Conservation (phyloP, 805 yeast genomes). For the Pichia heedii region DNA sequence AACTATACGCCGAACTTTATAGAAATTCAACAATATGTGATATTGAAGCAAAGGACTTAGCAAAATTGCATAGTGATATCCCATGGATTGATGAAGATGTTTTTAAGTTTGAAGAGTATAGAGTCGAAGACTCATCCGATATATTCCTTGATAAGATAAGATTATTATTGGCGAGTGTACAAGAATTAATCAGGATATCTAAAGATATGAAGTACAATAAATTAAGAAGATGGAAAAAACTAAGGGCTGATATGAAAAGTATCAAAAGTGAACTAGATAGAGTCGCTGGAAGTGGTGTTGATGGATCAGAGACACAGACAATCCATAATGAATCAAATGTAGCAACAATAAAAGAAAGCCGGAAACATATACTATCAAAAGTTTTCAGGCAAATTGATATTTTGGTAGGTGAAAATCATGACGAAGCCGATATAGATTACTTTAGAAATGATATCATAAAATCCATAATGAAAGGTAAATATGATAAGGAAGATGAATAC, state of each 20-base stretch:
- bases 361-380: background rate
- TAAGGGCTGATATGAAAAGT: constrained; percentile 33
- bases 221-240: constrained; percentile 37
- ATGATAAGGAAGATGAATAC: too few species aligned
- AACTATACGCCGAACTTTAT: constrained; percentile 27
- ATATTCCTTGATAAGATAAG: constrained; percentile 7
- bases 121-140: constrained; percentile 6
- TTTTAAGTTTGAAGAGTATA: constrained; percentile 1
- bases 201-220: constrained; percentile 26
- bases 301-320: constrained; percentile 3
- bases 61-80: constrained; percentile 10
- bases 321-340: background rate
- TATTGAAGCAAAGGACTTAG: constrained; percentile 2
- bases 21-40: constrained; percentile 12
- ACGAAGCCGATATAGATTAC: background rate
- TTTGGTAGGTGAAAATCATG: background rate
- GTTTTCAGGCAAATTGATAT: constrained; percentile 8
- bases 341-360: background rate
- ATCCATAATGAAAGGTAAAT: background rate
- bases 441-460: constrained; percentile 3
- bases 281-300: constrained; percentile 7
- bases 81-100: constrained; percentile 1
- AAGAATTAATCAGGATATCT: constrained; percentile 25
- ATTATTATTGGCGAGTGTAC: constrained; percentile 6
- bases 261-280: constrained; percentile 23